Evolutionary conservation across 129 eudicot genomes (phyloP).

Genomic region (Chrysanthemum lavandulifolium): DNA sequence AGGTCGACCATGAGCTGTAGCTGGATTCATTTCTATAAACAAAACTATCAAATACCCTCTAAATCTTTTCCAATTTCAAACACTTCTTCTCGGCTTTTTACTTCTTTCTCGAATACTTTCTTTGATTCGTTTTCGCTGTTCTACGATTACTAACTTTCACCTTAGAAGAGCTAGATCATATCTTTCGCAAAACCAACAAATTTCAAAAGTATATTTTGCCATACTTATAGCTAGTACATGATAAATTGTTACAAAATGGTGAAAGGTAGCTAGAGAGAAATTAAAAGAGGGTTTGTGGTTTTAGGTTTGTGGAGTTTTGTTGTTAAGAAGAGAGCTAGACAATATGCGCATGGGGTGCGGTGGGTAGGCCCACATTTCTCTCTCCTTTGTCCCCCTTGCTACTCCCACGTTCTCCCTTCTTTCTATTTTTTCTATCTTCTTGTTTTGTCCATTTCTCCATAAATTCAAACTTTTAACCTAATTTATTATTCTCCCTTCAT

Average conservation of each 20-base stretch:
- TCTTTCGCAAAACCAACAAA: background rate
- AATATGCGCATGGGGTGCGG: slow-evolving; percentile 87
- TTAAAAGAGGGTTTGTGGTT: slow-evolving; percentile 15
- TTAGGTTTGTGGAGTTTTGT: slow-evolving; percentile 30
- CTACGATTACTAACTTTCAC: slow-evolving; percentile 27
- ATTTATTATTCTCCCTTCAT: background rate
- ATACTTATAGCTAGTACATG: background rate
- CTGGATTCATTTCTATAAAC: slow-evolving; percentile 53
- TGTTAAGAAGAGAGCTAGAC: slow-evolving; percentile 36
- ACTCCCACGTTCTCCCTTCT: slow-evolving; percentile 33
- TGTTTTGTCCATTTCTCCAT: slow-evolving; percentile 12
- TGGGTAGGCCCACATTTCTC: slow-evolving; percentile 49
- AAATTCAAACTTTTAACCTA: background rate
- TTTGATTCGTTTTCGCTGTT: background rate
- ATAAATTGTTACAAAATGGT: background rate
- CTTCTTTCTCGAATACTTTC: background rate
- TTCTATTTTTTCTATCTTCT: slow-evolving; percentile 1
- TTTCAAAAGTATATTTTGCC: background rate
- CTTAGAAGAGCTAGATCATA: slow-evolving; percentile 10
- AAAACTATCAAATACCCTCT: background rate
- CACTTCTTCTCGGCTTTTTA: background rate
- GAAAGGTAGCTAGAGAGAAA: slow-evolving; percentile 19
- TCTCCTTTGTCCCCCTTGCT: slow-evolving; percentile 43
- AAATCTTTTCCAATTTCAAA: background rate
- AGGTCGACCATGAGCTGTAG: slow-evolving; percentile 72